Base-by-base conservation (phyloP, 495 filamentous ascomycete species). In the Xylaria curta region DNA sequence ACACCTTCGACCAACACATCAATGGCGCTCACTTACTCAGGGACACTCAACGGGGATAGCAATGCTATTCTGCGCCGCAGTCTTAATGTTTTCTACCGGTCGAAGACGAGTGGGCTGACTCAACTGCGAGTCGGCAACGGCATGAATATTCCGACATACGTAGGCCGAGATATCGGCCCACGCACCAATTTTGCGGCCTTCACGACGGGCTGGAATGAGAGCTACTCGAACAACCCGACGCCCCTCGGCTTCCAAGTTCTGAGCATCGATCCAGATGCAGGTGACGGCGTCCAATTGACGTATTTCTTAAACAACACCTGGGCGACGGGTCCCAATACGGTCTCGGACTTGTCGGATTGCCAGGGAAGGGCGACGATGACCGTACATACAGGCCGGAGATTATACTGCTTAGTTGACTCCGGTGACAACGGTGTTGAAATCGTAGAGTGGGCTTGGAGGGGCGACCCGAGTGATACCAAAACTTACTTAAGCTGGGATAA, bases 191-290 rank as follows among this genome's bases (percentile, higher is more conserved):
- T 79, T 17, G 74, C 76, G n/a, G 77, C 74, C 46, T 79, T 79
- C 71, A 76, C 77, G 49, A 78, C 76, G 0, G 77, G 75, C 4
- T 78, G 68, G 60, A 79, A 79, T 61, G 77, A 79, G 72, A 75
- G 72, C 17, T 28, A 71, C 28, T 58, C 72, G 51, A 33, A 63
- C 60, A 76, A 73, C 70, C 44, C 70, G 40, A 72, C 75, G 3
- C 74, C 74, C 17, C 47, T 78, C 4, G 76, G 77, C n/a, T 78
- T 79, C 69, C 77, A 79, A 38, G 74, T 79, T 4, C 68, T 79
- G 8, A 78, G 75, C 33, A 72, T 74, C 33, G 77, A 79, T 26
- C 77, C 77, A 1, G 71, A 69, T 1, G 64, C 63, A 3, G 44
- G 53, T 38, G 74, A 76, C 38, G 77, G 76, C 5, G 75, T 79